Evolutionary conservation across 2,329 filamentous ascomycete species (phyloP).

Genomic region (Fusarium tanahbumbuense): DNA sequence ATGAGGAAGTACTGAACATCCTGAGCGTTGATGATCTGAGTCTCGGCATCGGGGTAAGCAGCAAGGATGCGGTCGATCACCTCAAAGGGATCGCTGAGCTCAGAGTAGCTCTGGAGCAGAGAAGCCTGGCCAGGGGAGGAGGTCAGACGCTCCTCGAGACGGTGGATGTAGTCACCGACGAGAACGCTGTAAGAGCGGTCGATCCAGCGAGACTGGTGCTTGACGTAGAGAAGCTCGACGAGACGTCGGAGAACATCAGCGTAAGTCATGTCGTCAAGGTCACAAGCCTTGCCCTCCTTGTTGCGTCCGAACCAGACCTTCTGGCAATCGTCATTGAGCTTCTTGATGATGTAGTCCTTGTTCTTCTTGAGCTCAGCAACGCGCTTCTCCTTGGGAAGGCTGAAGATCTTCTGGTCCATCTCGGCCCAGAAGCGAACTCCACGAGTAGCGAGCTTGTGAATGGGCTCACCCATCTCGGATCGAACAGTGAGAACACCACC

Average conservation of each 20-base stretch:
- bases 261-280: slow-evolving; percentile 97
- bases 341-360: slow-evolving; percentile 91
- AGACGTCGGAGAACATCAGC: slow-evolving; percentile 86
- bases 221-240: slow-evolving; percentile 91
- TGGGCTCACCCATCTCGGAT: slow-evolving; percentile 99
- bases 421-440: slow-evolving; percentile 98
- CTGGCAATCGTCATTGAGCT: slow-evolving; percentile 95
- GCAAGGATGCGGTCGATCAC: slow-evolving; percentile 82
- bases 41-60: slow-evolving; percentile 86
- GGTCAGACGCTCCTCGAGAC: slow-evolving; percentile 96
- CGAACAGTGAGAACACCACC: slow-evolving; percentile 96
- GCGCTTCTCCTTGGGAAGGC: slow-evolving; percentile 93
- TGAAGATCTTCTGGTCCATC: slow-evolving; percentile 99
- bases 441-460: slow-evolving; percentile 97
- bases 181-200: slow-evolving; percentile 84
- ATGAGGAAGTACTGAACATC: slow-evolving; percentile 97
- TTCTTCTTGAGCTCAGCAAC: slow-evolving; percentile 88
- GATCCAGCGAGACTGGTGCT: slow-evolving; percentile 92
- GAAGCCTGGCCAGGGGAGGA: slow-evolving; percentile 77
- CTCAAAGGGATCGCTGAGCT: slow-evolving; percentile 84
- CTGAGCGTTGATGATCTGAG: slow-evolving; percentile 96
- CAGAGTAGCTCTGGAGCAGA: slow-evolving; percentile 87
- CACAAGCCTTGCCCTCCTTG: slow-evolving; percentile 80
- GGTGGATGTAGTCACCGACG: slow-evolving; percentile 95
- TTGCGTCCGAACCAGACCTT: slow-evolving; percentile 97